Base-by-base conservation (phyloP, 208 protist species). In the Naegleria gruberi region DNA sequence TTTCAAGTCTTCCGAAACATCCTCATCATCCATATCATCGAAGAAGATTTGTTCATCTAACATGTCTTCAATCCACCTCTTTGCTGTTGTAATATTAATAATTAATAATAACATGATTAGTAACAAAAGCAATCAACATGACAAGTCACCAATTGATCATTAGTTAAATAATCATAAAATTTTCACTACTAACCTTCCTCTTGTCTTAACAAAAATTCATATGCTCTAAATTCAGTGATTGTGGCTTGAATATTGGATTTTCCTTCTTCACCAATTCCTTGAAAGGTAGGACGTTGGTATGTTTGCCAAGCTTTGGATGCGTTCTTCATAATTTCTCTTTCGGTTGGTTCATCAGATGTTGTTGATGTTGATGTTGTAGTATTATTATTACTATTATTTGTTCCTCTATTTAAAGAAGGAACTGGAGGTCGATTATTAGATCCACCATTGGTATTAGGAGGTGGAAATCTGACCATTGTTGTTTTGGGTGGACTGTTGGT, bases 11-110 rank as follows among this genome's bases (percentile, higher is more conserved):
- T 77, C 65, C 6, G 65, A 37, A n/a, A 77, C 26, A 7, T 87
- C 43, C 26, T 37, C 44, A 40, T 41, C 83, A 37, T 55, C 34
- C 45, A 42, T 15, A 41, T 87, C 23, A 1, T 87, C 83, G 19
- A 87, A 87, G 42, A 87, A 87, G 7, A 87, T 55, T 87, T 87
- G 34, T 8, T 46, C 26, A 12, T 87, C 83, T 6, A 87, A 17
- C 83, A 87, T 87, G 44, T 46, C 41, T 41, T 88, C 84, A 23
- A 88, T 65, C 43, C 45, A 88, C n/a, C 45, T 6, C n/a, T 88
- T 88, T 6, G 44, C 84, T 77, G 65, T 77, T n/a, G 34, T 77
- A n/a, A 77, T 37, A 37, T 77, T 30, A 77, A 77, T 37, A 37
- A 37, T n/a, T 37, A 30, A n/a, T 77, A 77, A 77, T 77, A 55